phyloP scores from a whole-genome alignment of 345 rosid genomes.

The Eucalyptus marginata region DNA sequence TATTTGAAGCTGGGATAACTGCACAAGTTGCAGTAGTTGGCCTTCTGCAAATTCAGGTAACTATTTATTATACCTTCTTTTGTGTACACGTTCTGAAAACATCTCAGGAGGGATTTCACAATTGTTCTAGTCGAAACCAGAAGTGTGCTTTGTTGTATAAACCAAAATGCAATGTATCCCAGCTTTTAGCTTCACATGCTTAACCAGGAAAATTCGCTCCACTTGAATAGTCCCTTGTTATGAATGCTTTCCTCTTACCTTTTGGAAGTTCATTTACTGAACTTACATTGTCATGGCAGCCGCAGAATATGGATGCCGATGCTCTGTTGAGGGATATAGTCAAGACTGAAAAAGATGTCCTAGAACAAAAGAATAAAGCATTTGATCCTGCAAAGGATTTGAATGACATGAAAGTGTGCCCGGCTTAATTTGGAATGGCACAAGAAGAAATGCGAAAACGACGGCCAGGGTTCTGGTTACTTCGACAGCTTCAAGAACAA shows the following conservation, averaged over 20 bases:
- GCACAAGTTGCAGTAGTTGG: slow-evolving; percentile 20
- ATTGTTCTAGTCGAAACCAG: not conserved
- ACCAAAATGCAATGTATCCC: not conserved
- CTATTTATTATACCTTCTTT: not conserved
- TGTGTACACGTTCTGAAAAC: not conserved
- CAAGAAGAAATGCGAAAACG: slow-evolving; percentile 25
- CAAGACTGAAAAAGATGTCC: not conserved
- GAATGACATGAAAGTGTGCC: slow-evolving; percentile 14
- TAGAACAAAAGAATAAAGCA: not conserved
- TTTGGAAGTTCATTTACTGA: not conserved
- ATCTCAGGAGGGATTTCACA: not conserved
- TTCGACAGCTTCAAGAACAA: slow-evolving; percentile 39
- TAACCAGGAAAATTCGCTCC: not conserved
- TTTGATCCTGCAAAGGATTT: slow-evolving; percentile 15
- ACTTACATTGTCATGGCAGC: not conserved
- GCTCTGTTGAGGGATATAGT: not conserved
- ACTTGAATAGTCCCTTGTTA: not conserved
- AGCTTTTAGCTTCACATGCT: not conserved
- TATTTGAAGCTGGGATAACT: slow-evolving; percentile 4
- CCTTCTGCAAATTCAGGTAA: slow-evolving; percentile 9
- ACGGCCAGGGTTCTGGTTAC: slow-evolving; percentile 14
- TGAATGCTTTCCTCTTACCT: not conserved
- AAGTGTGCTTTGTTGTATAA: not conserved
- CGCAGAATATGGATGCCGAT: not conserved
- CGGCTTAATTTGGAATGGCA: slow-evolving; percentile 49